A percentile compares a stretch with the other conserved stretches of the same genome.
Conservation (phyloP, 1,284 basidiomycete species). For the Singerocomus inundabilis region DNA sequence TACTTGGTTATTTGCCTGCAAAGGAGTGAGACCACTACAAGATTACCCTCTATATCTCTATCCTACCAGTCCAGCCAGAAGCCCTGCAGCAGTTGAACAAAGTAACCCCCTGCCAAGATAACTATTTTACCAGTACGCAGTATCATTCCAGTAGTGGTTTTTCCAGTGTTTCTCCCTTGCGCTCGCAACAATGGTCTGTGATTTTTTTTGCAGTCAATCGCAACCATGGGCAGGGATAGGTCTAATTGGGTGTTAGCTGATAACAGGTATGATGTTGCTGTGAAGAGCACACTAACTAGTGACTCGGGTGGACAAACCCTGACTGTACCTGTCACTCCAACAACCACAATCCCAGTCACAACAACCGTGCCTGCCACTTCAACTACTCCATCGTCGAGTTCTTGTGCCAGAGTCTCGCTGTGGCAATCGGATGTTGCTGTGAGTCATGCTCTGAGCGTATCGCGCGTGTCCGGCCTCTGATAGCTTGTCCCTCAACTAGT, state of each 20-base stretch:
- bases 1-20: too few species aligned
- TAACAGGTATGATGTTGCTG: conserved; percentile 24
- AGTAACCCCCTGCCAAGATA: too few species aligned
- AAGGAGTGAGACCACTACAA: too few species aligned
- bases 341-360: too few species aligned
- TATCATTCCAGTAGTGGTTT: too few species aligned
- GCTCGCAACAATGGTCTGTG: conserved; percentile 41
- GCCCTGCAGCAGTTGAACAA: too few species aligned
- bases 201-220: background rate
- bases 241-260: conserved; percentile 18
- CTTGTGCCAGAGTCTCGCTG: conserved; percentile 46
- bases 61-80: too few species aligned
- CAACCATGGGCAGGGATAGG: background rate
- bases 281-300: conserved; percentile 21
- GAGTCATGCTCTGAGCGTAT: conserved; percentile 20
- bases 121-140: too few species aligned
- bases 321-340: conserved; percentile 12
- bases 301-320: conserved; percentile 9
- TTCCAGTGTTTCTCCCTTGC: too few species aligned
- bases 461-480: background rate
- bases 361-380: conserved; percentile 8
- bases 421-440: conserved; percentile 49
- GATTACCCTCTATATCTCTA: too few species aligned
- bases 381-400: conserved; percentile 29
- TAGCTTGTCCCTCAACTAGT: conserved; percentile 3